These are phyloP conservation scores for Colletotrichum cereale DNA, from an alignment of 2,329 filamentous ascomycete species.

Conservation along the genomic window DNA sequence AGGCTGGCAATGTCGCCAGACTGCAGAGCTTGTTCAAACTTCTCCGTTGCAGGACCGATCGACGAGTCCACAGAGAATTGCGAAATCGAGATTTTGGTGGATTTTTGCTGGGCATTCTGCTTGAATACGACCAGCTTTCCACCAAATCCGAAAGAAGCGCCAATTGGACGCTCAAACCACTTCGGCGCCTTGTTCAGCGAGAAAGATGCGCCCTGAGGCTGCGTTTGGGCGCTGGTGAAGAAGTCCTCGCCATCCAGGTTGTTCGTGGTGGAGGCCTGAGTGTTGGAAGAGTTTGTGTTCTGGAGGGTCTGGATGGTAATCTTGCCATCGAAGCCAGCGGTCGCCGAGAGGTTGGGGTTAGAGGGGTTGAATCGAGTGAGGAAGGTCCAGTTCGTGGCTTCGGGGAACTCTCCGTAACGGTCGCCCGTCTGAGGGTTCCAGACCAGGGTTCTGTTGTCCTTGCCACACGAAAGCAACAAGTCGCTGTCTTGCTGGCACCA, in stretches of 20 bases:
- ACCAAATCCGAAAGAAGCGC: conserved; percentile 94
- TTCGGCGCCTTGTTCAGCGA: conserved; percentile 86
- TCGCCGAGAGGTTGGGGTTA: conserved; percentile 92
- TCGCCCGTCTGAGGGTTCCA: conserved; percentile 97
- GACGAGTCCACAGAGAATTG: conserved; percentile 90
- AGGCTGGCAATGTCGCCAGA: conserved; percentile 82
- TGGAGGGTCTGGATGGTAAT: conserved; percentile 94
- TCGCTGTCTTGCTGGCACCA: conserved; percentile 95
- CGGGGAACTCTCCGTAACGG: conserved; percentile 90
- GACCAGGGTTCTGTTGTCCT: conserved; percentile 94
- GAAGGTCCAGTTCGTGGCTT: conserved; percentile 99
- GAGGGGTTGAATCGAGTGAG: conserved; percentile 93
- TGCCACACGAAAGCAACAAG: conserved; percentile 91
- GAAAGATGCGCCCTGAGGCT: conserved; percentile 92
- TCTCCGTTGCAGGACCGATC: conserved; percentile 85
- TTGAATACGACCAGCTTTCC: conserved; percentile 88
- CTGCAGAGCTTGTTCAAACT: conserved; percentile 86
- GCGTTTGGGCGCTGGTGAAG: conserved; percentile 92
- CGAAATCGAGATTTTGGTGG: conserved; percentile 85
- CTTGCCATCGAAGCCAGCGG: conserved; percentile 96
- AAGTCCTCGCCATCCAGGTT: conserved; percentile 93
- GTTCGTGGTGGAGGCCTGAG: conserved; percentile 74
- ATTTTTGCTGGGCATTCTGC: conserved; percentile 66
- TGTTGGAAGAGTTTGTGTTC: conserved; percentile 85
- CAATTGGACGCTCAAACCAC: conserved; percentile 88